phyloP scores from a whole-genome alignment of 257 asterid species.

The Gynochthodes officinalis region DNA sequence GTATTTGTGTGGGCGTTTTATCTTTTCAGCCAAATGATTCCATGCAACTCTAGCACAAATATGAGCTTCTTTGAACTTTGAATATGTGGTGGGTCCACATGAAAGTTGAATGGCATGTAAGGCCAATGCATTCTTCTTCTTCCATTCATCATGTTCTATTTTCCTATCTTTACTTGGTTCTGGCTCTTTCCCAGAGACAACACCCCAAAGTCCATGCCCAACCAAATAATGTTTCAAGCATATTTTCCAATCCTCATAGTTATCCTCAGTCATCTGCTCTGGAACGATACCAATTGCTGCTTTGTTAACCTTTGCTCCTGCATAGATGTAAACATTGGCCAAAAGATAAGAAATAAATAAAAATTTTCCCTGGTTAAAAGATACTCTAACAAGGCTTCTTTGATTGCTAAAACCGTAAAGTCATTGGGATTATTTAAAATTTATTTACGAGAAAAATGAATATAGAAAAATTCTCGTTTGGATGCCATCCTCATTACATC shows the following conservation, averaged over 20 bases:
- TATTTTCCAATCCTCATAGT: conserved; percentile 38
- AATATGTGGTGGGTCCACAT: conserved; percentile 31
- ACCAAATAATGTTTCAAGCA: conserved; percentile 39
- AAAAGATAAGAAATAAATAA: no score
- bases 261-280: conserved; percentile 34
- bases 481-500: background rate
- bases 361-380: no score
- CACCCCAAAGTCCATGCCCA: conserved; percentile 45
- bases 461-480: background rate
- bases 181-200: conserved; percentile 35
- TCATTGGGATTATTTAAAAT: no score
- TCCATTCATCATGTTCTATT: conserved; percentile 36
- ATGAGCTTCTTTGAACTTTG: conserved; percentile 33
- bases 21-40: conserved; percentile 36
- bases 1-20: background rate
- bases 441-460: no score
- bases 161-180: conserved; percentile 24
- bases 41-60: conserved; percentile 30
- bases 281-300: conserved; percentile 35
- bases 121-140: conserved; percentile 38
- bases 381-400: no score
- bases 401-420: no score
- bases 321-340: no score
- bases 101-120: conserved; percentile 44
- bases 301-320: no score